phyloP scores from a whole-genome alignment of 2,329 filamentous ascomycete species.

The Fusarium virguliforme region DNA sequence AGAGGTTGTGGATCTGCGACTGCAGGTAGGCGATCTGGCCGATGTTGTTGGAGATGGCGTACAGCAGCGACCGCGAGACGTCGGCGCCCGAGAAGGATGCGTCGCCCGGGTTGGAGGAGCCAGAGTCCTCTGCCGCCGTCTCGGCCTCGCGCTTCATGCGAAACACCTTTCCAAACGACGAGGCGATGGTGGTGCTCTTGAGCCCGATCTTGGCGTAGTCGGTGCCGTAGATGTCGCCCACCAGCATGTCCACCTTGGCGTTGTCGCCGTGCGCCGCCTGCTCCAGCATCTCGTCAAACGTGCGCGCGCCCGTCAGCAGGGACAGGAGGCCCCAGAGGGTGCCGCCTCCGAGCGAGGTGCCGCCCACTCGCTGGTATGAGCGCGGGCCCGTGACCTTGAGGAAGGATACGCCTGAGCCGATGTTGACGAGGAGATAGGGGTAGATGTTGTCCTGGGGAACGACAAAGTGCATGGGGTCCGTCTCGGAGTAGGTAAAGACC shows the following conservation, averaged over 20 bases:
- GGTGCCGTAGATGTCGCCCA: slow-evolving; percentile 97
- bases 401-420: slow-evolving; percentile 96
- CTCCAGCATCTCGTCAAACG: slow-evolving; percentile 97
- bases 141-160: slow-evolving; percentile 91
- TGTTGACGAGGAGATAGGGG: slow-evolving; percentile 97
- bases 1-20: slow-evolving; percentile 91
- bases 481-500: slow-evolving; percentile 96
- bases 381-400: slow-evolving; percentile 95
- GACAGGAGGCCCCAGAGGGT: slow-evolving; percentile 97
- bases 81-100: slow-evolving; percentile 81
- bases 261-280: slow-evolving; percentile 95
- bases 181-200: slow-evolving; percentile 95
- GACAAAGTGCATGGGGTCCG: slow-evolving; percentile 91
- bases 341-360: slow-evolving; percentile 95
- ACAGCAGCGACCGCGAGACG: slow-evolving; percentile 91
- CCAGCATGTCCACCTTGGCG: slow-evolving; percentile 92
- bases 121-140: slow-evolving; percentile 81
- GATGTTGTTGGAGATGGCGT: slow-evolving; percentile 98
- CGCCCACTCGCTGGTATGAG: slow-evolving; percentile 91
- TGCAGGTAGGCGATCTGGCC: slow-evolving; percentile 98
- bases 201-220: slow-evolving; percentile 97
- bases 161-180: slow-evolving; percentile 97
- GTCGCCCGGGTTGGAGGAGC: slow-evolving; percentile 65
- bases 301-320: slow-evolving; percentile 90
- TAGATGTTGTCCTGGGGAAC: slow-evolving; percentile 86